These are phyloP conservation scores for Hyaloscypha finlandica DNA, from an alignment of 495 filamentous ascomycete species.

Conservation along the genomic window DNA sequence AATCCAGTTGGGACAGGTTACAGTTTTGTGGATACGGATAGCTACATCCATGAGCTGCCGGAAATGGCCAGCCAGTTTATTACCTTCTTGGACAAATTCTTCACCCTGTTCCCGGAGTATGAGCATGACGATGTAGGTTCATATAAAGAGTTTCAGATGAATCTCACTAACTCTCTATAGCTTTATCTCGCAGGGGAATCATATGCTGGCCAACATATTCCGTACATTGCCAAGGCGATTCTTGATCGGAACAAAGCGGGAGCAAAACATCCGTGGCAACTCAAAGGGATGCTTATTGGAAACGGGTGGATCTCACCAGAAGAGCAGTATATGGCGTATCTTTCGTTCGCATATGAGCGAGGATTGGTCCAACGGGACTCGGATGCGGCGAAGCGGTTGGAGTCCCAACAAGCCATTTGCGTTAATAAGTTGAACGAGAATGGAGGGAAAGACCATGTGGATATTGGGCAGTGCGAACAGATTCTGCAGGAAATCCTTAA, in stretches of 20 bases:
- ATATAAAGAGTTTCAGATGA: neutral
- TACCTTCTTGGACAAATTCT: conserved; percentile 87
- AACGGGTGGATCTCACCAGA: conserved; percentile 94
- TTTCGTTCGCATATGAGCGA: conserved; percentile 74
- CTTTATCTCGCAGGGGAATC: conserved; percentile 94
- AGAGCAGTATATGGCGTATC: conserved; percentile 89
- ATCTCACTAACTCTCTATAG: conserved; percentile 46
- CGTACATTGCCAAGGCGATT: conserved; percentile 89
- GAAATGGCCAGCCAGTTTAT: conserved; percentile 91
- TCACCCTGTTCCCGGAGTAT: conserved; percentile 86
- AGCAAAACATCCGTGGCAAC: conserved; percentile 62
- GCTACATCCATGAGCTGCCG: conserved; percentile 79
- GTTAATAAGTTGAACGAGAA: conserved; percentile 52
- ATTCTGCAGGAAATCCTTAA: conserved; percentile 71
- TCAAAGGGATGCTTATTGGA: conserved; percentile 89
- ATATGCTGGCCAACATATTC: conserved; percentile 95
- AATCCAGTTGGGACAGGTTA: conserved; percentile 96
- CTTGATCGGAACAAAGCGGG: conserved; percentile 72
- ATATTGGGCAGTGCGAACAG: conserved; percentile 67
- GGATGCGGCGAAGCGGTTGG: conserved; percentile 62
- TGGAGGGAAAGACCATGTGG: conserved; percentile 62
- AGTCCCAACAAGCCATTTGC: conserved; percentile 70
- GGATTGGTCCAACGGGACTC: conserved; percentile 69
- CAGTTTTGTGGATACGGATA: conserved; percentile 89
- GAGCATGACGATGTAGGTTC: conserved; percentile 84